Conservation (phyloP, 2,329 filamentous ascomycete genomes). For the Cucurbitaria berberidis region DNA sequence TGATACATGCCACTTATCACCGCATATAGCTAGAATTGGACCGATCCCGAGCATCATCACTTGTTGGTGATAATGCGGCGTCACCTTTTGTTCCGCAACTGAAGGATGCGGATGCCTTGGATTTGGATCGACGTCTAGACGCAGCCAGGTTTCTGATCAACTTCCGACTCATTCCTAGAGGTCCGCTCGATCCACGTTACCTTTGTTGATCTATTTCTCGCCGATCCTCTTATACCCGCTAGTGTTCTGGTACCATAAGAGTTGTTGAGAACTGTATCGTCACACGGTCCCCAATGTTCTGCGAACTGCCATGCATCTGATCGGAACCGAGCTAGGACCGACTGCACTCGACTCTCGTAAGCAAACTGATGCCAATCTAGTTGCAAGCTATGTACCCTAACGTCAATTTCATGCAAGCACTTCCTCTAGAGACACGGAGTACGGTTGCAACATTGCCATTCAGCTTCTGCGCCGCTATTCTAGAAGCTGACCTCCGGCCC, state of each 20-base stretch:
- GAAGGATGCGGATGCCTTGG: no score
- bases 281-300: neutral
- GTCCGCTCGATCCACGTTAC: neutral
- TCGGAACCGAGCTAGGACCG: constrained; percentile 4
- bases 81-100: no score
- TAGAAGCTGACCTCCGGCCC: neutral
- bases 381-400: neutral
- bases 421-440: neutral
- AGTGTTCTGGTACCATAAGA: no score
- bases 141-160: neutral
- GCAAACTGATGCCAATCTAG: neutral
- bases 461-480: neutral
- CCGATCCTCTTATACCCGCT: neutral
- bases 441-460: neutral
- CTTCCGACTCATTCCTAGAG: neutral
- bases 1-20: no score
- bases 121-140: no score
- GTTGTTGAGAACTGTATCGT: neutral
- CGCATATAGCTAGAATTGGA: no score
- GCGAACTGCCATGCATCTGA: neutral
- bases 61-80: no score
- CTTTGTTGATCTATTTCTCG: neutral
- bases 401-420: neutral
- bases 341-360: neutral
- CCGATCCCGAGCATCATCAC: no score